phyloP scores from a whole-genome alignment of 2,329 filamentous ascomycete species.

The Chrysoporthe austroafricana region DNA sequence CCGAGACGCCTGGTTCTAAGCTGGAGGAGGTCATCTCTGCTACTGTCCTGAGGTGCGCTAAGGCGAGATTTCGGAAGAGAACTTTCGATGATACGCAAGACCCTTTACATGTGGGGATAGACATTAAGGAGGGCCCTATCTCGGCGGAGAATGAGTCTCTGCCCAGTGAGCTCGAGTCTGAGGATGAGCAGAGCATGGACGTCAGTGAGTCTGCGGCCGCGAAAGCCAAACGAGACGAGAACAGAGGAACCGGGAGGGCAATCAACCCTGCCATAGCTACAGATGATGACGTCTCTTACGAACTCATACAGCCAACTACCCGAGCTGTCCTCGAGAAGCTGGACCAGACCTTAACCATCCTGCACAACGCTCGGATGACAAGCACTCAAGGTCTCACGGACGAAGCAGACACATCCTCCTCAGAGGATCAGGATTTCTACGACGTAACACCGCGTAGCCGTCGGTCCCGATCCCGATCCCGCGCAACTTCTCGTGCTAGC shows the following conservation, averaged over 20 bases:
- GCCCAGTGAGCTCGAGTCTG: conserved; percentile 3
- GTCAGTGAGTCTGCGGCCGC: neutral
- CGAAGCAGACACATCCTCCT: conserved; percentile 20
- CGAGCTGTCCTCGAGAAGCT: conserved; percentile 72
- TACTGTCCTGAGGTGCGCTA: conserved; percentile 67
- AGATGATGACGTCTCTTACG: conserved; percentile 71
- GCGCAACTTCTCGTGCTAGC: neutral
- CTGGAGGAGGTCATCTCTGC: conserved; percentile 75
- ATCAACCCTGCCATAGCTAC: conserved; percentile 62
- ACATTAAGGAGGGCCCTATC: conserved; percentile 18
- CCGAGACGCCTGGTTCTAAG: conserved; percentile 57
- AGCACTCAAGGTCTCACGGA: conserved; percentile 42
- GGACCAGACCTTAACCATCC: conserved; percentile 68
- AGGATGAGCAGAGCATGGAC: conserved; percentile 10
- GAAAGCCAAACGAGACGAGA: neutral
- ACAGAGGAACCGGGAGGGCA: conserved; percentile 24
- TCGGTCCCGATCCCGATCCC: conserved; percentile 8
- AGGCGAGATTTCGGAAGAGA: conserved; percentile 61
- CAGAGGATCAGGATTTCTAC: neutral
- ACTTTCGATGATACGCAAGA: conserved; percentile 29
- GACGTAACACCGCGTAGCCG: neutral
- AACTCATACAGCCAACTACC: conserved; percentile 68
- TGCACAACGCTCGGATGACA: conserved; percentile 69
- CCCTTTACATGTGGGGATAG: neutral
- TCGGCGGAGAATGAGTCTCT: conserved; percentile 28